A percentile compares a stretch with the other conserved stretches of the same genome.
Evolutionary conservation across 2,329 filamentous ascomycete species (phyloP).

Genomic region (Beauveria asiatica): DNA sequence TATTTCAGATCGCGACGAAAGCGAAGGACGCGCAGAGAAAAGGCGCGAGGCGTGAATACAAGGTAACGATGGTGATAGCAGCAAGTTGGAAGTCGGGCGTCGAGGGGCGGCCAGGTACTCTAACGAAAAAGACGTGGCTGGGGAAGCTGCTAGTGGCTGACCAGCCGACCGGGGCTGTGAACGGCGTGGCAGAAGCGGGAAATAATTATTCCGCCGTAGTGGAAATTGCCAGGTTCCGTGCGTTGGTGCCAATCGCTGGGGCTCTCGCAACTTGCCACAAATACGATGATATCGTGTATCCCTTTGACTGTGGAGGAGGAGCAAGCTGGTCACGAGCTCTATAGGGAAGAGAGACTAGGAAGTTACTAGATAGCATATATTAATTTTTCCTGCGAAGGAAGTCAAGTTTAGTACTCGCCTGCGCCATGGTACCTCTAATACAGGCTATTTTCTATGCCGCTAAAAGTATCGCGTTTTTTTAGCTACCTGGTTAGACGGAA

Average conservation of each 20-base stretch:
- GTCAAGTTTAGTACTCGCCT: too few species aligned
- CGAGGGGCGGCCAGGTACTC: slow-evolving; percentile 19
- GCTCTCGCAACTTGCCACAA: too few species aligned
- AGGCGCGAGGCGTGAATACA: slow-evolving; percentile 14
- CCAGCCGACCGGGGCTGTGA: slow-evolving; percentile 1
- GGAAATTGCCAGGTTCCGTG: not conserved
- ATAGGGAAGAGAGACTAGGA: too few species aligned
- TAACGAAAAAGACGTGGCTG: slow-evolving; percentile 33
- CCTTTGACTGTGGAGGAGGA: too few species aligned
- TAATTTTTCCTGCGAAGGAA: too few species aligned
- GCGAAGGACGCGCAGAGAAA: slow-evolving; percentile 15
- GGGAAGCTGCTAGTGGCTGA: slow-evolving; percentile 17
- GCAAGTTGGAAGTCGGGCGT: slow-evolving; percentile 16
- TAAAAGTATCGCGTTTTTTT: too few species aligned
- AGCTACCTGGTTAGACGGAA: too few species aligned
- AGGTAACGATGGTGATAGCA: slow-evolving; percentile 15
- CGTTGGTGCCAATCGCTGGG: not conserved
- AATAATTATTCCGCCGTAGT: not conserved
- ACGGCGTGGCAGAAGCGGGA: slow-evolving; percentile 3
- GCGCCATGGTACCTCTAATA: too few species aligned
- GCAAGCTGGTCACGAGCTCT: too few species aligned
- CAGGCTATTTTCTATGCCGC: too few species aligned
- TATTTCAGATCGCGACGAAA: slow-evolving; percentile 19
- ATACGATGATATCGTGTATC: too few species aligned
- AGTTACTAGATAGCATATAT: too few species aligned